A percentile compares a stretch with the other conserved stretches of the same genome.
phyloP scores from a whole-genome alignment of 768 basidiomycete genomes.

The Mrakia hoshinonis region DNA sequence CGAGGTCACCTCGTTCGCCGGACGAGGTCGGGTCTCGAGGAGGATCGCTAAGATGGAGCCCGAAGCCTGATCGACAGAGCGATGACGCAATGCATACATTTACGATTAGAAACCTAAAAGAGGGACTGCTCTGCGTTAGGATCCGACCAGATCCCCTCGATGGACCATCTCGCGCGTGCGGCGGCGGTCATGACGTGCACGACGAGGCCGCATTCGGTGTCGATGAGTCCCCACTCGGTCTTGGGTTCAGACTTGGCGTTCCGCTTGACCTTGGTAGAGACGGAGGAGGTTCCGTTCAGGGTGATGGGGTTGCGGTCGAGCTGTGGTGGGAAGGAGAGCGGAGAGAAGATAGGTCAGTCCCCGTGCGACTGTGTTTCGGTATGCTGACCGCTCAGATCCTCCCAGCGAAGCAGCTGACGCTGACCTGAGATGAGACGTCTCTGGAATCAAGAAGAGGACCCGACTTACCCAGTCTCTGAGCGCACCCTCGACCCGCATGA shows the following conservation, averaged over 20 bases:
- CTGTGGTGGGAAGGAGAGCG: background rate
- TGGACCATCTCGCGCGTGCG: background rate
- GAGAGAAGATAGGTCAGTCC: background rate
- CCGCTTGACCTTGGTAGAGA: background rate
- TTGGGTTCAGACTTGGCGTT: background rate
- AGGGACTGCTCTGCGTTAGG: too few species aligned
- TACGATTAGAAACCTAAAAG: too few species aligned
- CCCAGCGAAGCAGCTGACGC: too few species aligned
- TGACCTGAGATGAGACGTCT: too few species aligned
- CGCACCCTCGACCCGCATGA: constrained; percentile 3
- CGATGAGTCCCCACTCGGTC: constrained; percentile 21
- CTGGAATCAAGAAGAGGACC: too few species aligned
- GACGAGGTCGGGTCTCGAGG: too few species aligned
- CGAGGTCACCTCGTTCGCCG: too few species aligned
- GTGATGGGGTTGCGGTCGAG: constrained; percentile 18
- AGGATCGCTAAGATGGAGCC: too few species aligned
- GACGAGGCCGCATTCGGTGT: constrained; percentile 13
- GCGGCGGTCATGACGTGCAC: constrained; percentile 24
- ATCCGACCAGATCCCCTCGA: background rate
- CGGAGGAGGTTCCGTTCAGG: constrained; percentile 13
- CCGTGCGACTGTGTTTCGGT: too few species aligned
- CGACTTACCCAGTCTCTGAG: constrained; percentile 24
- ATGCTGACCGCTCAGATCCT: too few species aligned
- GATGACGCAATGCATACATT: too few species aligned
- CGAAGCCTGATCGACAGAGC: too few species aligned